A percentile compares a stretch with the other conserved stretches of the same genome.
These are phyloP conservation scores for Colletotrichum falcatum DNA, from an alignment of 2,329 filamentous ascomycete genomes.

Conservation along the genomic window DNA sequence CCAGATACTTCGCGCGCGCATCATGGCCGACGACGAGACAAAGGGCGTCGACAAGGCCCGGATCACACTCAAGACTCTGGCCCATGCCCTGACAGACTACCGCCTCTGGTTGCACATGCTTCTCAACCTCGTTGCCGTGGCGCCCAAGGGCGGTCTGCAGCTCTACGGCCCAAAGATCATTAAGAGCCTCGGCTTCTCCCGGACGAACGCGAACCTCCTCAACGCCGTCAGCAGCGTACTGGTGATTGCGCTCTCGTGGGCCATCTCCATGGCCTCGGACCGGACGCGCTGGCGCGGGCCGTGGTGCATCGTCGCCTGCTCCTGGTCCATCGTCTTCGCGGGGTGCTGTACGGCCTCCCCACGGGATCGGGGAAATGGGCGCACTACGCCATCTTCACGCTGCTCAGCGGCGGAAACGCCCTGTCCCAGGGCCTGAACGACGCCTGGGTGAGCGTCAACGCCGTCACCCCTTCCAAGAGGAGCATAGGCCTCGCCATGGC, in stretches of 20 bases:
- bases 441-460: conserved; percentile 41
- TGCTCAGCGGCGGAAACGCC: conserved; percentile 39
- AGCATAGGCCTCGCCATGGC: conserved; percentile 40
- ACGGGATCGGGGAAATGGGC: conserved; percentile 25
- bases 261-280: conserved; percentile 39
- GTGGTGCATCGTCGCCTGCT: conserved; percentile 35
- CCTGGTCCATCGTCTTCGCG: conserved; percentile 39
- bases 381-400: conserved; percentile 36
- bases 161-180: conserved; percentile 42
- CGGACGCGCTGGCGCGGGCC: conserved; percentile 31
- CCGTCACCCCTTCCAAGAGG: conserved; percentile 16
- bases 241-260: conserved; percentile 30
- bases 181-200: conserved; percentile 40
- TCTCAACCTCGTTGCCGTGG: conserved; percentile 34
- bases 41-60: conserved; percentile 34
- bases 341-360: conserved; percentile 31
- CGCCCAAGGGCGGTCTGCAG: conserved; percentile 36
- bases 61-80: conserved; percentile 23
- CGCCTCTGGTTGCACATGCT: conserved; percentile 40
- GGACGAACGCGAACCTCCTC: conserved; percentile 42
- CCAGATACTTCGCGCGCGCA: conserved; percentile 22
- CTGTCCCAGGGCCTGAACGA: conserved; percentile 36
- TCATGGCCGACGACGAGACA: conserved; percentile 32
- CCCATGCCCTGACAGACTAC: conserved; percentile 27
- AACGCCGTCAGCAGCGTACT: conserved; percentile 40